Evolutionary conservation across 1,284 basidiomycete species (phyloP), one percentile per base, ranked within the genome.

Genomic region (Neonothopanus nambi): DNA sequence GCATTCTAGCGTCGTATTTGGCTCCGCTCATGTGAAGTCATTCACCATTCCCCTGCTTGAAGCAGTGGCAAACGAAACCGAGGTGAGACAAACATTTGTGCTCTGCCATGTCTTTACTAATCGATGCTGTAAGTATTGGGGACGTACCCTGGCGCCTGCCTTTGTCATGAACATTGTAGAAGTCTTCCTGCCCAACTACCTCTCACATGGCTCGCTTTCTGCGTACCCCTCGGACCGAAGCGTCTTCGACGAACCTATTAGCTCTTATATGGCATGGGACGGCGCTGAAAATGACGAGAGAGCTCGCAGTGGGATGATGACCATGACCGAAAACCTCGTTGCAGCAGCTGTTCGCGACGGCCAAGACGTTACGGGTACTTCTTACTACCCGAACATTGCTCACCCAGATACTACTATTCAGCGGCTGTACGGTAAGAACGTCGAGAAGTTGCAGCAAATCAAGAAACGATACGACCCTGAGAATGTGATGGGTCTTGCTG

Each of bases 401-500:
- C 62, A 70, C 23, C 61, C 57, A 26, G 67, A 67, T 38, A 75
- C 72, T 9, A 63, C 69, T 7, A 26, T 70, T 44, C 59, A 63
- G 24, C 39, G 62, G 12, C 63, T 78, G 37, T 75, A 75, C 48
- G 78, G 78, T 11, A 60, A 28, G 13, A 76, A 78, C 54, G 24
- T 78, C 13, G 54, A 54, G 24, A 60, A 58, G 55, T 51, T 80
- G 58, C 45, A 58, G 44, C 57, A 48, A 17, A 65, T 78, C 23
- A 74, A 70, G 61, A 57, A 40, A 6, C 49, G 53, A 48, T 67
- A 71, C 52, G 79, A 81, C 49, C 75, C 74, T 0, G 51, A 57
- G 3, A 67, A 71, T 44, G 67, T 79, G 46, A 81, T 81, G 76
- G 67, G 60, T 18, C 71, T 77, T 13, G 66, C 75, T 15, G 78